A percentile compares a stretch with the other conserved stretches of the same genome.
Conservation (phyloP, 208 protist species). For the Crithidia sp. region DNA sequence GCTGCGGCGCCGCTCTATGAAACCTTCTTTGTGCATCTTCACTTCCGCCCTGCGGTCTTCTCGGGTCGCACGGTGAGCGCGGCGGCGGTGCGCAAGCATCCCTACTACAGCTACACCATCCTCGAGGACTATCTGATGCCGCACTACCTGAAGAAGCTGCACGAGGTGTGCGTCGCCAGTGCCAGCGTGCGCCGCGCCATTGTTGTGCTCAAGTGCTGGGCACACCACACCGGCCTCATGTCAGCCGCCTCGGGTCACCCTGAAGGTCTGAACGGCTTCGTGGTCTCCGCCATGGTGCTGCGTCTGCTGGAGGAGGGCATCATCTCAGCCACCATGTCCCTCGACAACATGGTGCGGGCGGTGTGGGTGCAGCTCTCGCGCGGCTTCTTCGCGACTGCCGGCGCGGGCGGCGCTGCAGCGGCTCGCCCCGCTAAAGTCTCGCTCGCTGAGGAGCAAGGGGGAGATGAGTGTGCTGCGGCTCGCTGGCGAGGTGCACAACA, state of each 20-base stretch:
- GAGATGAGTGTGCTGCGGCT: constrained; percentile 76
- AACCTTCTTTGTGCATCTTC: constrained; percentile 72
- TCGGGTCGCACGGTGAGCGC: constrained; percentile 60
- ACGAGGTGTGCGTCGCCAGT: constrained; percentile 68
- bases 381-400: constrained; percentile 44
- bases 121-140: constrained; percentile 86
- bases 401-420: not conserved
- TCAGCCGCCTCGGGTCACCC: constrained; percentile 63
- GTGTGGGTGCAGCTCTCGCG: constrained; percentile 79
- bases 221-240: constrained; percentile 78
- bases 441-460: constrained; percentile 48
- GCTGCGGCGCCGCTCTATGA: constrained; percentile 29
- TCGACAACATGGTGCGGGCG: constrained; percentile 76
- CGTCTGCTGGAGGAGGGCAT: constrained; percentile 76
- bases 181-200: constrained; percentile 63
- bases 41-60: constrained; percentile 63
- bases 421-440: constrained; percentile 29
- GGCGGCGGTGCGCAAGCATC: constrained; percentile 68
- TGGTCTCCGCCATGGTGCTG: constrained; percentile 72
- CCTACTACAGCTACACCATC: constrained; percentile 81
- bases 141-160: constrained; percentile 71
- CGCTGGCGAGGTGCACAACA: constrained; percentile 69
- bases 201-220: constrained; percentile 89
- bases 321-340: constrained; percentile 67
- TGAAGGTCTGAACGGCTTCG: constrained; percentile 81